Conservation (phyloP, 352 stramenopile genomes). For the Phytophthora tubulina region DNA sequence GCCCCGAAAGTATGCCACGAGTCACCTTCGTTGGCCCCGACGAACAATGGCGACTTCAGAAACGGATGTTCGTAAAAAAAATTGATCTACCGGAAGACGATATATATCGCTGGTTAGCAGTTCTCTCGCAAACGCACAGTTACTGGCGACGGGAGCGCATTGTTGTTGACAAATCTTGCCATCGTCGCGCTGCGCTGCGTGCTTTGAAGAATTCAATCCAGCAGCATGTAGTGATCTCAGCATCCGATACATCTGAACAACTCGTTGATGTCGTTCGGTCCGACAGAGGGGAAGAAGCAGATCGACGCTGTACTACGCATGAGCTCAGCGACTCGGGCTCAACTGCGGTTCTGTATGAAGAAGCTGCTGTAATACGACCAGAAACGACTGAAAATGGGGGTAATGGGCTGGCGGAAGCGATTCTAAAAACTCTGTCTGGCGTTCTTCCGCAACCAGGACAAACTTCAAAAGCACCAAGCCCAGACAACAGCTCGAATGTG, state of each 20-base stretch:
- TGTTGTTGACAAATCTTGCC: not conserved
- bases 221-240: not conserved
- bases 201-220: not conserved
- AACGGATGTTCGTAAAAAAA: not conserved
- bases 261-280: no score
- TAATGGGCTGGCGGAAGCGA: no score
- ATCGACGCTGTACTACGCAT: no score
- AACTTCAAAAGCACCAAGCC: no score
- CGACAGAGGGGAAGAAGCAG: no score
- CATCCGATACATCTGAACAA: not conserved
- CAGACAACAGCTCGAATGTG: not conserved
- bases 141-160: not conserved
- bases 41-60: constrained; percentile 3
- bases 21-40: not conserved
- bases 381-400: no score
- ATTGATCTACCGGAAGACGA: not conserved
- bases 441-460: no score
- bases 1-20: not conserved
- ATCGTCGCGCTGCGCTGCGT: not conserved
- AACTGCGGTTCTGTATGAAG: no score
- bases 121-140: not conserved
- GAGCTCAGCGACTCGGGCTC: no score
- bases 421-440: no score
- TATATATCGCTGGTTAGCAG: not conserved
- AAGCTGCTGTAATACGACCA: no score